Evolutionary conservation across 2,329 filamentous ascomycete genomes (phyloP), one percentile per base, ranked within the genome.

Genomic region (Exophiala alcalophila): DNA sequence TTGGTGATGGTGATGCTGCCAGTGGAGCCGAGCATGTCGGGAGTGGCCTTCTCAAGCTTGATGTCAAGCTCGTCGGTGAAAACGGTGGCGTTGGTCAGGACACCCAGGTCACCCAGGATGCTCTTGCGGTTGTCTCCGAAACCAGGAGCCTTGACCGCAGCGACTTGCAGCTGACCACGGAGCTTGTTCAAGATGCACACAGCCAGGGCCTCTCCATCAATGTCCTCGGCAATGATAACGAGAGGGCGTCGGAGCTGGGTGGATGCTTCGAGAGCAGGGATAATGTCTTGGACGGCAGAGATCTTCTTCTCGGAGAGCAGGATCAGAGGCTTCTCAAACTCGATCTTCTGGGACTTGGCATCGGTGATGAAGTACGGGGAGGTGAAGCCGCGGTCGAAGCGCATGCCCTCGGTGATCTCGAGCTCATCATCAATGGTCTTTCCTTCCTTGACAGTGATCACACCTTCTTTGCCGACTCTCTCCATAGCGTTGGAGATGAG

Each of bases 121-220:
- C 88, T 96, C 84, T 98, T 98, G 76, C 92, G 86, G 86, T 98
- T 98, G 78, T 98, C 92, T 71, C 92, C 92, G 68, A 98, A 98
- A 69, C 92, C 92, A 55, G 92, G 92, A 42, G 92, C 92, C 85
- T 98, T 98, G 73, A 98, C 89, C 52, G 91, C 92, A 54, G 88
- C 91, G 53, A 98, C 92, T 74, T 98, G 91, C 61, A 98, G 86
- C 77, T 98, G 92, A 52, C 92, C 92, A 72, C 92, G 92, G 69
- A 98, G 90, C 83, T 98, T 98, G 86, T 98, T 98, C 64, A 98
- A 81, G 61, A 98, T 97, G 78, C 92, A 97, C 67, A 98, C 91
- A 55, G 92, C 92, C 51, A 98, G 83, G 64, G 92, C 92, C 77
- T 98, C 92, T 56, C 92, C 92, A 59, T 98, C 92, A 64, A 98